Evolutionary conservation across 2,329 filamentous ascomycete species (phyloP), one percentile per base, ranked within the genome.

Genomic region (Aspergillus sp.): DNA sequence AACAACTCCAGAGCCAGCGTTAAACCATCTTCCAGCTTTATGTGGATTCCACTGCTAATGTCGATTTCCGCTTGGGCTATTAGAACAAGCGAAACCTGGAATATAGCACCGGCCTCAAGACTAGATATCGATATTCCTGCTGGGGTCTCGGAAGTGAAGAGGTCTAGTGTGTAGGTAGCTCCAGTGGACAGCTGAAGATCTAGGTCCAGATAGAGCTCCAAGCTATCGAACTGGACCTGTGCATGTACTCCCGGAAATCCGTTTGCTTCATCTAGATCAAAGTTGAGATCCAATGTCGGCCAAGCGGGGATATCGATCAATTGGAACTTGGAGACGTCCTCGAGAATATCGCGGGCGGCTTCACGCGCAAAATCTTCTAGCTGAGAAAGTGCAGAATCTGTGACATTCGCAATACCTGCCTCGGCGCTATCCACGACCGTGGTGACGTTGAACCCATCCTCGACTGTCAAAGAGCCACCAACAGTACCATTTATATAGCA

Each of bases 401-500:
- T 55, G 19, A 59, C 43, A 28, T 59, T 55, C 12, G n/a, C 32
- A n/a, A 59, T 10, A n/a, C 55, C 43, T 5, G 51, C 52, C 28
- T 17, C 23, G 45, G 55, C 7, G 32, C 36, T 45, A 13, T 50
- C 32, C 21, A 59, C 32, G 19, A 25, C 45, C 13, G 43, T 5
- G 21, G 57, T 55, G 15, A 55, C 5, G 19, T 59, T 59, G 23
- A 55, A 55, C n/a, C 19, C 43, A n/a, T 51, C 32, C 2, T 21
- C 32, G 3, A 59, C 25, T 21, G 43, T 55, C 4, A 59, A 13
- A 8, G 23, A 28, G 30, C 57, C 51, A 19, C 43, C 41, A 15
- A 59, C 57, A 21, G 57, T 45, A 12, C 57, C 57, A 23, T 59
- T 59, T 21, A 59, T 50, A n/a, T 59, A 59, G 45, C 57, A 59